Conservation (phyloP, 345 rosid genomes). For the Clausena lansium region DNA sequence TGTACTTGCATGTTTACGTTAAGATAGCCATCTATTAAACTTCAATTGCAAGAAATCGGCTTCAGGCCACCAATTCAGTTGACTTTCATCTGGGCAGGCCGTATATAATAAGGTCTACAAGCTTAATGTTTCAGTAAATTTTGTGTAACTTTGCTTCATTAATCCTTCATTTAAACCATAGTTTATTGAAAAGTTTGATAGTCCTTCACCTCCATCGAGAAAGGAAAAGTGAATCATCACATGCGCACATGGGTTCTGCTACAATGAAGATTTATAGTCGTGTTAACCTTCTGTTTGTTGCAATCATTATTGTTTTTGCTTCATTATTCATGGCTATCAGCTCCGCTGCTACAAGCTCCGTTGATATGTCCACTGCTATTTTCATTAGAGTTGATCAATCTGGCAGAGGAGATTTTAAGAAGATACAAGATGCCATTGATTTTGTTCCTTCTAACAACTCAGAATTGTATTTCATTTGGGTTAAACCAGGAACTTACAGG, state of each 20-base stretch:
- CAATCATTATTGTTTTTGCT: constrained; percentile 8
- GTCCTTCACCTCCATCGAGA: constrained; percentile 32
- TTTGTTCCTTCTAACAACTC: constrained; percentile 52
- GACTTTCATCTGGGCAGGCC: constrained; percentile 14
- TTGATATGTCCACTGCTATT: constrained; percentile 36
- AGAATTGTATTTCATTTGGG: constrained; percentile 47
- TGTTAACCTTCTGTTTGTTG: background rate
- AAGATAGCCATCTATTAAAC: constrained; percentile 26
- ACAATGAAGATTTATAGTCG: background rate
- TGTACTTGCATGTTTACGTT: constrained; percentile 10
- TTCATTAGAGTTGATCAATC: constrained; percentile 65
- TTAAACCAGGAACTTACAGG: constrained; percentile 79
- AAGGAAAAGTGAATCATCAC: background rate
- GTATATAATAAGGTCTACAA: constrained; percentile 2
- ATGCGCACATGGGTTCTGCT: constrained; percentile 26
- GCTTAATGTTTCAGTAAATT: constrained; percentile 20
- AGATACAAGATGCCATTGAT: constrained; percentile 71
- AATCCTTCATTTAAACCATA: constrained; percentile 20
- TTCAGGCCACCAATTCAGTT: constrained; percentile 24
- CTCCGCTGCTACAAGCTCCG: constrained; percentile 6
- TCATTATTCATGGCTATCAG: constrained; percentile 19
- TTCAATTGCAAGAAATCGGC: constrained; percentile 47
- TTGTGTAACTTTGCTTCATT: constrained; percentile 19
- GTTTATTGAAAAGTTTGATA: constrained; percentile 2
- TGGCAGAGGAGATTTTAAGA: constrained; percentile 60